Percentiles rank a stretch among this genome's conserved stretches.
Evolutionary conservation across 495 filamentous ascomycete species (phyloP).

Genomic region (Penicillium maclennaniae): DNA sequence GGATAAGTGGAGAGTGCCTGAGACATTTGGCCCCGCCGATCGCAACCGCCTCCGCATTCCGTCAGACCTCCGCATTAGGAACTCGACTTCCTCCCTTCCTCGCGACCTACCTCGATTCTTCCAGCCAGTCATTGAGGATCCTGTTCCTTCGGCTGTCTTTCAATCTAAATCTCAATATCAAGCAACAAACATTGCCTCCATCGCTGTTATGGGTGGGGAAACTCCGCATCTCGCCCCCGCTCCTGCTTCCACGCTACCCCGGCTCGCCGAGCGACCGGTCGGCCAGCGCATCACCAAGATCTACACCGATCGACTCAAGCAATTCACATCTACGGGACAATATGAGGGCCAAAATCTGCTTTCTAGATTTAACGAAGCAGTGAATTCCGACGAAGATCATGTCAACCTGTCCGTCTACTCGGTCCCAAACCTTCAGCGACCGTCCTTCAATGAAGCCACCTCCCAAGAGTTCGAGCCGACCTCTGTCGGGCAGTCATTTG

Average conservation of each 20-base stretch:
- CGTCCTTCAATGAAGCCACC: conserved; percentile 86
- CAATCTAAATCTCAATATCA: background rate
- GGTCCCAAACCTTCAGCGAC: conserved; percentile 71
- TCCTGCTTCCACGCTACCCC: conserved; percentile 50
- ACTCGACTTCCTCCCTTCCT: conserved; percentile 8
- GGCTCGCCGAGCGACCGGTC: conserved; percentile 56
- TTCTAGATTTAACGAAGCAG: conserved; percentile 73
- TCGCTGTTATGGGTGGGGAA: conserved; percentile 47
- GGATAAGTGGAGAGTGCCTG: background rate
- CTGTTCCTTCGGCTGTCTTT: conserved; percentile 5
- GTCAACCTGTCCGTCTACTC: conserved; percentile 87
- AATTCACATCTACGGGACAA: conserved; percentile 77
- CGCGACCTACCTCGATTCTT: conserved; percentile 2
- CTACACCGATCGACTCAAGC: conserved; percentile 77
- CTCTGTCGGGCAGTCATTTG: conserved; percentile 72
- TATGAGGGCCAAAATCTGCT: conserved; percentile 76
- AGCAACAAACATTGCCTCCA: background rate
- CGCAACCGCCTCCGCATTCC: conserved; percentile 18
- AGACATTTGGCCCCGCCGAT: conserved; percentile 1
- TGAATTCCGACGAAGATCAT: conserved; percentile 64
- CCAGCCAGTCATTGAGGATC: too few relatives aligned
- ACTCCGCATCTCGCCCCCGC: conserved; percentile 26
- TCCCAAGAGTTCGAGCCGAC: conserved; percentile 75
- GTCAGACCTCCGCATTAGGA: conserved; percentile 17
- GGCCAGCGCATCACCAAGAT: conserved; percentile 85